Evolutionary conservation across 164 flowering plant genomes (phyloP), one percentile per base, ranked within the genome.

Genomic region (Nymphaea colorata): DNA sequence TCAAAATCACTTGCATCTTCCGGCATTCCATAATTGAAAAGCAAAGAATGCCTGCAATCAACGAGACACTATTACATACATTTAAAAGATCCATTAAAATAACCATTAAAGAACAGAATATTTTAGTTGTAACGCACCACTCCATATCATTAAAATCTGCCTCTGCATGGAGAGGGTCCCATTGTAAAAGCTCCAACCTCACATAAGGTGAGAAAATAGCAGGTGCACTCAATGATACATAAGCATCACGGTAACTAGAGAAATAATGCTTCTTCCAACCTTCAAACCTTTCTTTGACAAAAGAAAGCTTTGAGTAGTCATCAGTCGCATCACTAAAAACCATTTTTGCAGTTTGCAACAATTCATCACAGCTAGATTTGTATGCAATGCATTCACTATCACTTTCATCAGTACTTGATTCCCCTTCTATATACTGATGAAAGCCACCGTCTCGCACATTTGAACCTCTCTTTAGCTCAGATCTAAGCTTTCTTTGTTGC

Each of bases 401-500:
- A 73, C 99, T 94, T 74, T 92, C 98, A 83, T 94, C 99, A 69
- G 99, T 87, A 79, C 96, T 94, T 3, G 88, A 87, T 73, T 94
- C 99, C 64, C 99, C 99, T 81, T 91, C 99, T 63, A 92, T 71
- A 65, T 62, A 82, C 61, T 71, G 84, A 78, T 73, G 4, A 5
- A 72, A 68, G 66, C 66, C 67, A 67, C 80, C 87, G 64, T 70
- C 72, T 61, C 82, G 86, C 82, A 77, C 74, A 69, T 84, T 76
- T 51, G 83, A 72, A 59, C 79, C 65, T 77, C 83, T 80, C 76
- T 86, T 88, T 0, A 79, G 65, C 73, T 94, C 93, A 43, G 85
- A 80, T 42, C 77, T 74, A 41, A 79, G 75, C 78, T 78, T 86
- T 78, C 90, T 80, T 18, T 72, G 82, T 64, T 76, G 76, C 4